Evolutionary conservation across 1,139 yeast genomes (phyloP), one percentile per base, ranked within the genome.

Genomic region (Yamadazyma triangularis): DNA sequence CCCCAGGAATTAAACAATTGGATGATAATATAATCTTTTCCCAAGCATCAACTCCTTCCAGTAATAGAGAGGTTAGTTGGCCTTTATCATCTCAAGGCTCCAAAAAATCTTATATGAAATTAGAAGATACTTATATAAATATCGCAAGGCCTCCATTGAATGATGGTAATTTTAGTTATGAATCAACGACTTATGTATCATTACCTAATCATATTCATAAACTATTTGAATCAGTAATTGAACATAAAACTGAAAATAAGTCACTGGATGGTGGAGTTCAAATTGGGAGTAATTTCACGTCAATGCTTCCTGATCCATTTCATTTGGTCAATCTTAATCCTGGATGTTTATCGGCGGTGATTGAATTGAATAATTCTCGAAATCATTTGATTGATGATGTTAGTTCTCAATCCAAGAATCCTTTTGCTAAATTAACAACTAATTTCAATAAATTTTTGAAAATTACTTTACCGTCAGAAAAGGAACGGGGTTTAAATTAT

Each of bases 261-360:
- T 56, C 59, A 22, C 51, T 58, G 28, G 76, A 71, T 26, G 76
- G 74, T 9, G 64, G 67, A 13, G 44, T 73, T 42, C 78, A 76
- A 27, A 63, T 76, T 20, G 82, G 79, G 0, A 77, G 80, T 26
- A 64, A 65, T 30, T 61, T 75, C 18, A 74, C 73, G 38, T 76
- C 81, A 0, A 53, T 77, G 36, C 42, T 53, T 26, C 70, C 75
- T 8, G 83, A 76, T 44, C 73, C 76, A 1, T 75, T 68, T 45
- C 62, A 64, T 35, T 56, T 61, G 28, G 76, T 74, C 13, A 75
- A 68, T 42, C 50, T 73, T 34, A 74, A 70, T 26, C 80, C 81
- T 0, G 79, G 82, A 0, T 74, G 80, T 42, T 41, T 70, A 19
- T 52, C 69, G 2, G 47, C 50, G 10, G 44, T 58, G 2, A 22